Evolutionary conservation across 108 stramenopile genomes (phyloP).

Genomic region (Cyclotella sp.): DNA sequence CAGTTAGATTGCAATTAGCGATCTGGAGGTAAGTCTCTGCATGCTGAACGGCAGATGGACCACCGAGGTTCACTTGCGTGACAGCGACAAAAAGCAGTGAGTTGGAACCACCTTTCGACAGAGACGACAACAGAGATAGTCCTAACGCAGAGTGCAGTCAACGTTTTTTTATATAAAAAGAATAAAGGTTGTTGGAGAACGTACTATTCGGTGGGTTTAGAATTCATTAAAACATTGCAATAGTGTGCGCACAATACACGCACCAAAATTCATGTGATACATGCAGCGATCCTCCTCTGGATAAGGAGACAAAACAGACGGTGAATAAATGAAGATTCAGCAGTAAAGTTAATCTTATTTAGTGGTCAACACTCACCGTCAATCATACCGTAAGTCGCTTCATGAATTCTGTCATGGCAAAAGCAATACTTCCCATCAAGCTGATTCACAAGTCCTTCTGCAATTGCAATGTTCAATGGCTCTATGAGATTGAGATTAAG

Average conservation of each 20-base stretch:
- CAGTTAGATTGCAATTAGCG: conserved; percentile 13
- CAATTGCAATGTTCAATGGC: too few species aligned
- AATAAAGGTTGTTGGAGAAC: too few species aligned
- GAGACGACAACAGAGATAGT: not conserved
- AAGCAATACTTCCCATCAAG: not conserved
- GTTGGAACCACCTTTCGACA: not conserved
- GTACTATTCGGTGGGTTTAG: too few species aligned
- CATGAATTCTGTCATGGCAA: conserved; percentile 23
- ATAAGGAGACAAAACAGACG: too few species aligned
- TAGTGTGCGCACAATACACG: too few species aligned
- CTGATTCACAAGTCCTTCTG: conserved; percentile 5
- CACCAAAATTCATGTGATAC: conserved; percentile 23
- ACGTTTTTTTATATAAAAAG: too few species aligned
- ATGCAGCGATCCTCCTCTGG: conserved; percentile 21
- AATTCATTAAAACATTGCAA: too few species aligned
- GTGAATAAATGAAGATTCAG: too few species aligned
- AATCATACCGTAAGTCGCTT: conserved; percentile 41
- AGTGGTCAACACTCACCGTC: too few species aligned
- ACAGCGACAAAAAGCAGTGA: conserved; percentile 20
- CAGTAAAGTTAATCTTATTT: too few species aligned
- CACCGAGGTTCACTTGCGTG: conserved; percentile 32
- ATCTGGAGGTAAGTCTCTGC: not conserved
- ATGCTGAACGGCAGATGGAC: conserved; percentile 8
- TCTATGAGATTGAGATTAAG: not conserved
- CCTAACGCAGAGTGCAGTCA: too few species aligned